Evolutionary conservation across 352 stramenopile species (phyloP), one percentile per base, ranked within the genome.

Genomic region (Phytopythium oedochilum): DNA sequence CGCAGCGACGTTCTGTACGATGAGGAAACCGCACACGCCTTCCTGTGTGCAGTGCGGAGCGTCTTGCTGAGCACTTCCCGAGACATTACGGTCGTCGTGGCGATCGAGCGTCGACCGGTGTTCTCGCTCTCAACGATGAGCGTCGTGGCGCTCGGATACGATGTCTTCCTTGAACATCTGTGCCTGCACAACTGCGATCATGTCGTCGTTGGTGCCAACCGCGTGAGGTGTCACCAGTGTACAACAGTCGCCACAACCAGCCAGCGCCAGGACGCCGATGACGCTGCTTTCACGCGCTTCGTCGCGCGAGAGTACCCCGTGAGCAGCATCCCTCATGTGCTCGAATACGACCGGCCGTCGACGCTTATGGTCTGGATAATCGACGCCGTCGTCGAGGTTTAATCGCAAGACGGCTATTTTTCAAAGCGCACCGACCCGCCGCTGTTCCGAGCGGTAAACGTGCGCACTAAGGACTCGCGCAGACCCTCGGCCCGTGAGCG

Each of bases 1-100:
- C 12, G 10, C 52, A 89, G 79, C 31, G 77, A 89, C 23, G 73
- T 89, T 3, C 85, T 90, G 40, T 88, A 88, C 55, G 77, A 90
- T 52, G 73, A 83, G 42, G 51, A 62, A 15, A 68, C 69, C 14
- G 67, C 75, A 8, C 53, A 59, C 15, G 18, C 62, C 17, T 87
- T 86, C 49, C 57, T 90, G 7, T 26, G 64, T 43, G 64, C 63
- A 15, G 53, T 90, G 5, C 55, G 63, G 7, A 29, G 42, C 3
- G 47, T 88, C 17, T 79, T 87, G 66, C n/a, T 62, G 8, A 44
- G 67, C 9, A 40, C 70, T 43, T 44, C 59, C 23, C 49, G 18
- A 0, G 53, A 22, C 5, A 11, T 65, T 12, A 66, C 45, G 45
- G 66, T 62, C 12, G 53, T 76, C 11, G 60, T 88, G 2, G 55